Percentiles rank a stretch among this genome's conserved stretches.
Evolutionary conservation across 306 rosid species (phyloP).

Genomic region (Potentilla sterilis): DNA sequence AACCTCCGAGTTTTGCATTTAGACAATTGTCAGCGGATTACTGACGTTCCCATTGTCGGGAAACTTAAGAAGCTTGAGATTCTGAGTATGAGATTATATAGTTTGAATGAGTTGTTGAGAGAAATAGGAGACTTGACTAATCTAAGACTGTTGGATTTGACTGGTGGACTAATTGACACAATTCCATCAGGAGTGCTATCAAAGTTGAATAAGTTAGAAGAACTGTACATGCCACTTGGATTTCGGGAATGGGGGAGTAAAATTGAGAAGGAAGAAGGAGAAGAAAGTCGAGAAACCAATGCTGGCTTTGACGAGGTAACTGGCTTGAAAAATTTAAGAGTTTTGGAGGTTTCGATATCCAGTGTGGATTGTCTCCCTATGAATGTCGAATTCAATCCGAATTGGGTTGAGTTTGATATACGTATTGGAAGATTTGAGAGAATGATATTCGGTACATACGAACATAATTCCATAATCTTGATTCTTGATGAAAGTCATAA

Average conservation of each 20-base stretch:
- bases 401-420: background rate
- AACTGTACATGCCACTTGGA: too few relatives aligned
- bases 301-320: background rate
- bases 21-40: too few relatives aligned
- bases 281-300: background rate
- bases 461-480: background rate
- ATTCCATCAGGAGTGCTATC: background rate
- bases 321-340: background rate
- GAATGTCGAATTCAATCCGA: background rate
- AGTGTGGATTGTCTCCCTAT: background rate
- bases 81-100: background rate
- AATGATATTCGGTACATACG: background rate
- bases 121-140: background rate
- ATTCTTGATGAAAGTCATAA: background rate
- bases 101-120: background rate
- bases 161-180: background rate
- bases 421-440: background rate
- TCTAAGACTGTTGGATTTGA: background rate
- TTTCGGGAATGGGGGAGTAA: background rate
- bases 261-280: background rate
- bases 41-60: background rate
- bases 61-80: background rate
- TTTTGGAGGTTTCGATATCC: background rate
- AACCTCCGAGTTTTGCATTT: too few relatives aligned
- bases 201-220: background rate